Conservation (phyloP, 2,329 filamentous ascomycete species). For the Monosporascus sp. region DNA sequence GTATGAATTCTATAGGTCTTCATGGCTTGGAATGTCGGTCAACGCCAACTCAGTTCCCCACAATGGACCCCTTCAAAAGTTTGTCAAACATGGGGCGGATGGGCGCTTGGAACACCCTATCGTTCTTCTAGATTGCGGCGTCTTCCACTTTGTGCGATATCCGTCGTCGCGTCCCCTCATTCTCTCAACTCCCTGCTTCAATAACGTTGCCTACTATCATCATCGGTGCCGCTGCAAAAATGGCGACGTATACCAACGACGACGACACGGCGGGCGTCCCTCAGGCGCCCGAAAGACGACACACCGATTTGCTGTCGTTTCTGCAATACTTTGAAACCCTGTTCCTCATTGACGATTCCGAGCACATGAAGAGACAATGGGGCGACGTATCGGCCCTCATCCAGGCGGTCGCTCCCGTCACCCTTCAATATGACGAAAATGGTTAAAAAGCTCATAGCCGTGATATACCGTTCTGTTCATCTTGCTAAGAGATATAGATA, state of each 20-base stretch:
- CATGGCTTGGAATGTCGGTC: slow-evolving; percentile 8
- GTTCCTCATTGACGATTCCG: slow-evolving; percentile 17
- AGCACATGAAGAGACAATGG: slow-evolving; percentile 18
- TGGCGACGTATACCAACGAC: slow-evolving; percentile 14
- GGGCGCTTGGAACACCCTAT: neutral
- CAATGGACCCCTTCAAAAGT: slow-evolving; percentile 4
- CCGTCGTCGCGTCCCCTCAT: neutral
- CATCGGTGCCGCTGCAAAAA: neutral
- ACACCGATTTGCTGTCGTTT: slow-evolving; percentile 15
- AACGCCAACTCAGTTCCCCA: slow-evolving; percentile 7
- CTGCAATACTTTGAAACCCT: slow-evolving; percentile 17
- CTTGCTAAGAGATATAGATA: too few relatives aligned
- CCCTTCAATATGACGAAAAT: slow-evolving; percentile 18
- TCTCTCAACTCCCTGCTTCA: neutral
- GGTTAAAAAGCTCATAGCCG: neutral
- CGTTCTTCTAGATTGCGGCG: neutral
- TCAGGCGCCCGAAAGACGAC: slow-evolving; percentile 10
- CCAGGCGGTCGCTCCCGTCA: slow-evolving; percentile 15
- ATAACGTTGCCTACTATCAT: neutral
- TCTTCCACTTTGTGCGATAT: neutral
- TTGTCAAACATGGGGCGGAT: slow-evolving; percentile 6
- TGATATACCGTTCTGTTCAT: too few relatives aligned
- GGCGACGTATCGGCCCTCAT: slow-evolving; percentile 16
- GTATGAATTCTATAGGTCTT: too few relatives aligned
- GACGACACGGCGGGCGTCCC: slow-evolving; percentile 15